Evolutionary conservation across 495 filamentous ascomycete species (phyloP).

Genomic region (Tuber microsphaerosporum): DNA sequence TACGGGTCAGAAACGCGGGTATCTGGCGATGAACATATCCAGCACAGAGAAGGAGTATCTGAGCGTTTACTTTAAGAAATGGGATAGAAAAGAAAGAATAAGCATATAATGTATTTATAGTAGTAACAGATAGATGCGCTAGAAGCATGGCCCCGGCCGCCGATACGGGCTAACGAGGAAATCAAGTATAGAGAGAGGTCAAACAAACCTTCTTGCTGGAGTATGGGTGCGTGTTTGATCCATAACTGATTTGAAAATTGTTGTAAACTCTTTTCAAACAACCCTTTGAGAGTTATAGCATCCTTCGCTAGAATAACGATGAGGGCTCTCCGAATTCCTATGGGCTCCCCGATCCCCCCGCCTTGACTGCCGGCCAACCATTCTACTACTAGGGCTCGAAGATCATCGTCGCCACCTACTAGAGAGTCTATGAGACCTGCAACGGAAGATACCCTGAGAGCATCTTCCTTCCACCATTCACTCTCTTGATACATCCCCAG

Average conservation of each 20-base stretch:
- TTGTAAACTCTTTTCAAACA: conserved; percentile 61
- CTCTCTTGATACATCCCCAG: conserved; percentile 17
- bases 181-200: not conserved
- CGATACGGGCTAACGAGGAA: not conserved
- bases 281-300: conserved; percentile 48
- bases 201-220: conserved; percentile 74
- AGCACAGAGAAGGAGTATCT: conserved; percentile 68
- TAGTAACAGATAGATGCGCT: not conserved
- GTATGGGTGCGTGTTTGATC: conserved; percentile 71
- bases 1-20: conserved; percentile 53
- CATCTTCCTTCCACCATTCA: conserved; percentile 44
- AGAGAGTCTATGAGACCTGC: conserved; percentile 47
- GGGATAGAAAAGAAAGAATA: conserved; percentile 35
- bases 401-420: conserved; percentile 42
- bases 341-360: conserved; percentile 57
- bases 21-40: conserved; percentile 64
- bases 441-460: conserved; percentile 46
- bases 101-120: conserved; percentile 43
- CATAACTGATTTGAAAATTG: conserved; percentile 80
- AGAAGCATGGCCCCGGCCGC: not conserved
- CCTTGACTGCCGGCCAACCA: conserved; percentile 63
- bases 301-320: conserved; percentile 54
- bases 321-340: conserved; percentile 59
- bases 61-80: conserved; percentile 57
- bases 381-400: conserved; percentile 53